phyloP scores from a whole-genome alignment of 371 early-diverging fungal species.

The Zychaea mexicana region DNA sequence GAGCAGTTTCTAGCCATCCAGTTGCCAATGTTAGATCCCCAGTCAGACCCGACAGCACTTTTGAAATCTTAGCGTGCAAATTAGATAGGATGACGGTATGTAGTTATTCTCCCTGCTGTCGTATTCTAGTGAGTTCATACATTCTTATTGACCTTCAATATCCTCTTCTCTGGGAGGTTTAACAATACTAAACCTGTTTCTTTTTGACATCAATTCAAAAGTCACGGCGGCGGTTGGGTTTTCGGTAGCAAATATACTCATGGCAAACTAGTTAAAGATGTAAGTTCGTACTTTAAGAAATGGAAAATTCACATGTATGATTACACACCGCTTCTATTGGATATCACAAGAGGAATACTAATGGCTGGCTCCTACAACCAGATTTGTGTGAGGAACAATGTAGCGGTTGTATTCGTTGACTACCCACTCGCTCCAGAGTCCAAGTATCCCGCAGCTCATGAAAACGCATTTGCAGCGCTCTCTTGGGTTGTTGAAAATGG shows the following conservation, averaged over 20 bases:
- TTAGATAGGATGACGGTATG: too few species aligned
- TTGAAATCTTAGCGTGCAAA: background rate
- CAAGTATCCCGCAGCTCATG: constrained; percentile 25
- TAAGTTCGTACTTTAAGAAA: constrained; percentile 1
- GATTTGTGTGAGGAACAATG: constrained; percentile 11
- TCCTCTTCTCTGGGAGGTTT: too few species aligned
- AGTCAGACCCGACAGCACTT: constrained; percentile 52
- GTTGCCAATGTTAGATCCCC: constrained; percentile 54
- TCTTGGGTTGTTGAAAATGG: constrained; percentile 20
- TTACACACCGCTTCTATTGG: too few species aligned
- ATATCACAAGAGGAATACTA: too few species aligned
- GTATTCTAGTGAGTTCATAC: constrained; percentile 23
- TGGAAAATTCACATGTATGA: too few species aligned
- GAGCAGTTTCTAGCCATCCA: constrained; percentile 37
- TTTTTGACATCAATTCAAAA: too few species aligned
- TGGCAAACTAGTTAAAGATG: constrained; percentile 16
- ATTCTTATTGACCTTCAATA: too few species aligned
- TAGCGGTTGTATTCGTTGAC: constrained; percentile 23
- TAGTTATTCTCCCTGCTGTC: constrained; percentile 24
- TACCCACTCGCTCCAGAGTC: constrained; percentile 31
- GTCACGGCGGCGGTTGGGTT: constrained; percentile 27
- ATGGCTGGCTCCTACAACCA: too few species aligned
- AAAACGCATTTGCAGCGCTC: constrained; percentile 26
- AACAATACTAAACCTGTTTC: too few species aligned
- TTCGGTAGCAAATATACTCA: constrained; percentile 21